Evolutionary conservation across 2,329 filamentous ascomycete genomes (phyloP), one percentile per base, ranked within the genome.

Genomic region (Fusarium solani-melongenae): DNA sequence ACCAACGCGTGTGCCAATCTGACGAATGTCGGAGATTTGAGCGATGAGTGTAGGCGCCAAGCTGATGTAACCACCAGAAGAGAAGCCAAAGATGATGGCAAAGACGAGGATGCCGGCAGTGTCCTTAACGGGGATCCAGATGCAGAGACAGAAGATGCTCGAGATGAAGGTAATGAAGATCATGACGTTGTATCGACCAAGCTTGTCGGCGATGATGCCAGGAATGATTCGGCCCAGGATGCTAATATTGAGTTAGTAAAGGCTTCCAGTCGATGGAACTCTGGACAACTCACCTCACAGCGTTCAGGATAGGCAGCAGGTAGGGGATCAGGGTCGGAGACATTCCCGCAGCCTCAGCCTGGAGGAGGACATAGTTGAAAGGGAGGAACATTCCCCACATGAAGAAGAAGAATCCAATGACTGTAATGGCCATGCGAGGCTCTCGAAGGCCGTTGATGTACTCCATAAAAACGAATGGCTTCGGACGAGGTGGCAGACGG

Each of bases 1-100:
- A 1, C 93, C 93, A 3, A 88, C 90, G 7, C 93, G 86, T 2
- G 91, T 88, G 15, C 93, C 93, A 36, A 95, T 91, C 79, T 93
- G 87, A 22, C 89, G 85, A 39, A 94, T 88, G 53, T 93, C 91
- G 2, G 89, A 91, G 70, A 94, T 92, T 76, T 94, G 92, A 2
- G 91, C 92, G 24, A 95, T 84, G 15, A 93, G 83, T 0, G 91
- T 87, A 0, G 92, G 91, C 0, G 85, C 85, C 20, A 94, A 83
- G 0, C 89, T 89, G 38, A 93, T 88, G 75, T 91, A 92, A 3
- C 89, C 89, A 14, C 92, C 93, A 0, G 89, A 91, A 15, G 87
- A 87, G 79, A 94, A 93, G 20, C 92, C 93, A 73, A 92, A 94
- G 8, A 93, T 81, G n/a, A 88, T 84, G 14, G 88, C 86, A 79